A percentile compares a stretch with the other conserved stretches of the same genome.
Conservation (phyloP, 2,329 filamentous ascomycete genomes). For the Alternaria atra region DNA sequence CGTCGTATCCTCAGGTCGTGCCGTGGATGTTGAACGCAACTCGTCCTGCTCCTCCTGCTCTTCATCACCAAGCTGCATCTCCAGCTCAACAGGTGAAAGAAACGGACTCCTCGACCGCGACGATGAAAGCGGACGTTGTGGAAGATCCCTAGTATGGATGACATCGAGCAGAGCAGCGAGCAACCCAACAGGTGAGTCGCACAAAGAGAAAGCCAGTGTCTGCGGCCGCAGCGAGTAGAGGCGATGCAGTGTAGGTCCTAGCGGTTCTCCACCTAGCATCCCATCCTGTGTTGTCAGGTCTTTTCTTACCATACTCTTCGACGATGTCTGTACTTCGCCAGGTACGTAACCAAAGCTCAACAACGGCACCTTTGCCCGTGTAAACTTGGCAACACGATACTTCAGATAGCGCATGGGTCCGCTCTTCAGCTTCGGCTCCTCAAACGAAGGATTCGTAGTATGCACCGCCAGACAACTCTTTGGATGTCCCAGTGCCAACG, state of each 20-base stretch:
- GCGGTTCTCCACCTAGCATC: slow-evolving; percentile 4
- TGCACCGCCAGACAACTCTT: slow-evolving; percentile 68
- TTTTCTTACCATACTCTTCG: not conserved
- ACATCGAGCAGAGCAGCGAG: slow-evolving; percentile 46
- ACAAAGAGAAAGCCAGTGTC: slow-evolving; percentile 49
- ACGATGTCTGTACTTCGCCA: slow-evolving; percentile 56
- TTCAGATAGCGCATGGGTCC: slow-evolving; percentile 63
- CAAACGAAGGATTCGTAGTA: slow-evolving; percentile 66
- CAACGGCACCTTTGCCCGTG: slow-evolving; percentile 51
- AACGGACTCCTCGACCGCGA: slow-evolving; percentile 42
- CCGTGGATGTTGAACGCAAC: not conserved
- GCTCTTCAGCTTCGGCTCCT: slow-evolving; percentile 57
- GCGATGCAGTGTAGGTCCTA: slow-evolving; percentile 31
- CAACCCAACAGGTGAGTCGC: slow-evolving; percentile 51
- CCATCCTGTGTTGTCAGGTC: not conserved
- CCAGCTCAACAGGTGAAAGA: slow-evolving; percentile 41
- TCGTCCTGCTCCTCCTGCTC: slow-evolving; percentile 17
- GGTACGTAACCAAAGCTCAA: slow-evolving; percentile 66
- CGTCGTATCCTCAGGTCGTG: slow-evolving; percentile 7
- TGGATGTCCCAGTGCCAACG: slow-evolving; percentile 59
- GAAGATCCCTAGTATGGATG: slow-evolving; percentile 35
- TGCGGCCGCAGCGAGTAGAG: slow-evolving; percentile 47
- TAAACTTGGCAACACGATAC: slow-evolving; percentile 62
- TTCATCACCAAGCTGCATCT: slow-evolving; percentile 27
- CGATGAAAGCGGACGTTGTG: slow-evolving; percentile 21